Base-by-base conservation (phyloP, 2,329 filamentous ascomycete genomes). In the Penicillium sp. region DNA sequence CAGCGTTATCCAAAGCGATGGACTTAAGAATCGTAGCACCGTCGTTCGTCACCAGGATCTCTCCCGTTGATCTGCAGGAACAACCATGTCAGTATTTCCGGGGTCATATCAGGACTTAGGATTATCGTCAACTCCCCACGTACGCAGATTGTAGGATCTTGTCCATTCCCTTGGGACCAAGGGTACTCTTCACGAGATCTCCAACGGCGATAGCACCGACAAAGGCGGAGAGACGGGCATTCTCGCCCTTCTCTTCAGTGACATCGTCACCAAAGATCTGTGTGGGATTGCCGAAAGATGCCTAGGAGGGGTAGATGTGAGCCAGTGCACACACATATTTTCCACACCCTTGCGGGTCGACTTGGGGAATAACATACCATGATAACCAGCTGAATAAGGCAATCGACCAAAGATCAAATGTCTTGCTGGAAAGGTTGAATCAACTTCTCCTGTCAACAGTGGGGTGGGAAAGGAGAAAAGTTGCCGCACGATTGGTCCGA, bases 1-100 rank as follows among this genome's bases (percentile, higher is more conserved):
- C 94, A 42, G 94, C 94, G 74, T 99, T 99, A 77, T 99, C 94
- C 71, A 99, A 88, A 42, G 94, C 94, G 76, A 99, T 99, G 52
- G 93, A 90, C 79, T 99, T 99, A 63, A 99, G 85, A 66, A 99
- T 99, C 24, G 94, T 99, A 61, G 94, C 94, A 72, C 94, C 94
- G 78, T 99, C 94, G 77, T 99, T 99, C 57, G 94, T 99, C 61
- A 99, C 94, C 85, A 97, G 90, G 69, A 97, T 97, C 70, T 97
- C 90, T 69, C 90, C 91, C 39, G 94, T 97, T 47, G 93, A 97
- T 52, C 90, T 93, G 53, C 42, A 53, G 47, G 39, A 34, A 38
- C 40, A 53, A 55, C 43, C 57, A 55, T 59, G 46, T 61, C 49
- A 57, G 61, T 54, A 58, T 53, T 54, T 57, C 49, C 54, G 53